Evolutionary conservation across 1,284 basidiomycete species (phyloP), one percentile per base, ranked within the genome.

Genomic region (Volvariella volvacea): DNA sequence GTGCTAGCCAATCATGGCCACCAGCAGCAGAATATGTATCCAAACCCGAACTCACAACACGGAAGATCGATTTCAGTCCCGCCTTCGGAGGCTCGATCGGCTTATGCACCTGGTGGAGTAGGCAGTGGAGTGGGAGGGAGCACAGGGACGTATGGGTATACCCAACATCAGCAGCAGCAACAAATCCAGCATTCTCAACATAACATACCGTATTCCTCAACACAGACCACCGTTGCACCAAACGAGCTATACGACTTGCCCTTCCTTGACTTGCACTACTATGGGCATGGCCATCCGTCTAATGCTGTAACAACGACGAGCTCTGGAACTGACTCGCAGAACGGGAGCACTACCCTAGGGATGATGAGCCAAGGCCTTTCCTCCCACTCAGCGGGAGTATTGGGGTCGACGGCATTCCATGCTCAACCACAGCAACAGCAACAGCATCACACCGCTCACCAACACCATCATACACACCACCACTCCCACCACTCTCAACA

Each of bases 241-340:
- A 21, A 62, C 31, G 69, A 74, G 39, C 55, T 68, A 39, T 75
- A 75, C 43, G 72, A 80, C 47, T 59, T 86, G 3, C 76, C 83
- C 1, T 88, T 84, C 60, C 68, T 88, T 45, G 84, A 88, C 59
- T 57, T 88, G 57, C 84, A 88, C 55, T 86, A 86, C 56, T 81
- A 78, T 55, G 68, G 45, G 17, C 45, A 20, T 21, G 22, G 17
- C 34, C 45, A 19, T 43, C 41, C 22, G 15, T 8, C 8, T 43
- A 40, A 20, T 43, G 36, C 14, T 43, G 20, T 46, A 34, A 28
- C 28, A 15, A 3, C 25, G 19, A n/a, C 45, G 41, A 21, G 39
- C 39, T 10, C 32, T 46, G 33, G 45, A 42, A 10, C 21, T 45
- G 20, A 39, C 44, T 2, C 44, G 41, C 17, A 45, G 40, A 22